These are phyloP conservation scores for Neofusicoccum parvum DNA, from an alignment of 2,329 filamentous ascomycete genomes.

Conservation along the genomic window DNA sequence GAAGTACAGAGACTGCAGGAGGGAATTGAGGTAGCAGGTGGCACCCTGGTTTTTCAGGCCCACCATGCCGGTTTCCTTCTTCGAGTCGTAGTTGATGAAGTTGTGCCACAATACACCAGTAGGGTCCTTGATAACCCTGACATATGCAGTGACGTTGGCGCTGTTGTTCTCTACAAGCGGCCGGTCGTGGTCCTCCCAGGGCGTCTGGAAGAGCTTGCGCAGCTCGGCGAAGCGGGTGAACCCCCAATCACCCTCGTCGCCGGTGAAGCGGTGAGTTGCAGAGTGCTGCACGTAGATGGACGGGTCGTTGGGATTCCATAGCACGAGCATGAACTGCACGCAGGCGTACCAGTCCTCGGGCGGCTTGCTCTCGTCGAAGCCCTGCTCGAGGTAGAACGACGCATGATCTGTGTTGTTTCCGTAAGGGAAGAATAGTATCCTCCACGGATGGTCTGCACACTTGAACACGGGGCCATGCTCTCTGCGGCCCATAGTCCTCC, in stretches of 20 bases:
- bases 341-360: conserved; percentile 96
- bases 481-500: conserved; percentile 74
- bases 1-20: conserved; percentile 50
- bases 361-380: conserved; percentile 71
- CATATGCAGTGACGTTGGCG: conserved; percentile 80
- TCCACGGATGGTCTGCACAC: conserved; percentile 88
- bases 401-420: conserved; percentile 93
- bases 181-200: conserved; percentile 69
- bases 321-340: conserved; percentile 89
- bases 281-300: conserved; percentile 72
- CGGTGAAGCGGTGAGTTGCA: conserved; percentile 94
- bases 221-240: conserved; percentile 96
- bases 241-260: conserved; percentile 96
- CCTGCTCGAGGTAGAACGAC: conserved; percentile 96
- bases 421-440: conserved; percentile 90
- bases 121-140: conserved; percentile 81
- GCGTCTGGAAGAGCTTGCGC: conserved; percentile 76
- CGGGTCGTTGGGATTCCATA: conserved; percentile 95
- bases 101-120: conserved; percentile 90
- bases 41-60: conserved; percentile 96
- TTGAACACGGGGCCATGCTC: conserved; percentile 88
- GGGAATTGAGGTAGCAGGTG: conserved; percentile 57
- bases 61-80: conserved; percentile 96
- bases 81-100: conserved; percentile 89
- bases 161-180: conserved; percentile 77